These are phyloP conservation scores for Botryosphaeria agaves DNA, from an alignment of 2,329 filamentous ascomycete species.

Conservation along the genomic window DNA sequence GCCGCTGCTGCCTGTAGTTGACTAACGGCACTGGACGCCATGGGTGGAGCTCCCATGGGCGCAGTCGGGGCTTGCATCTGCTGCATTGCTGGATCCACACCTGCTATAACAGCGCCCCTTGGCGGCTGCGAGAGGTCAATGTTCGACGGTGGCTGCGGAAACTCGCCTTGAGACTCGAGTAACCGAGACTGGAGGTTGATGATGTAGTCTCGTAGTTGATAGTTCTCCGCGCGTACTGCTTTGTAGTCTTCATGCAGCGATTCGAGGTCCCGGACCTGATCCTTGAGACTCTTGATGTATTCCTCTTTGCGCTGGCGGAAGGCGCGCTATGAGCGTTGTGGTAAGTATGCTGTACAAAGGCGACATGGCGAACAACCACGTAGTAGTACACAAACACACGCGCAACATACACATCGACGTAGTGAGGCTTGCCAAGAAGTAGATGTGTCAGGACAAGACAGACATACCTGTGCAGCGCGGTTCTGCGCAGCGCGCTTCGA, in stretches of 20 bases:
- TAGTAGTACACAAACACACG: neutral
- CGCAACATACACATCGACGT: neutral
- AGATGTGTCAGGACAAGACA: too few species aligned
- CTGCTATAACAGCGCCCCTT: neutral
- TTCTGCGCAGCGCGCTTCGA: slow-evolving; percentile 96
- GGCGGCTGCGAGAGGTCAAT: slow-evolving; percentile 48
- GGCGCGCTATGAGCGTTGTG: slow-evolving; percentile 45
- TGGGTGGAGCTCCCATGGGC: neutral
- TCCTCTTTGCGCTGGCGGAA: slow-evolving; percentile 96
- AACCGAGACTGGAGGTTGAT: slow-evolving; percentile 77
- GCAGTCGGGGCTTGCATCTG: neutral
- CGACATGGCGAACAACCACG: neutral
- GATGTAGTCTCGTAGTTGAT: slow-evolving; percentile 79
- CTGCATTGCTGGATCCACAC: neutral
- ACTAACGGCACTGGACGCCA: neutral
- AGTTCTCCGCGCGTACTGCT: slow-evolving; percentile 73
- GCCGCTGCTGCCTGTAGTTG: slow-evolving; percentile 1
- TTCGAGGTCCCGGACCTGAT: slow-evolving; percentile 70
- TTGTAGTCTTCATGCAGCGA: slow-evolving; percentile 65
- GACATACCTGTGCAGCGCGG: slow-evolving; percentile 77
- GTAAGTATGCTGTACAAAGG: neutral
- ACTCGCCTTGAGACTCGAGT: slow-evolving; percentile 67
- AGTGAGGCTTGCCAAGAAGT: neutral
- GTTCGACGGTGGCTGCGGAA: slow-evolving; percentile 67
- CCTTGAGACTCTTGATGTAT: slow-evolving; percentile 94